Conservation (phyloP, 441 rosid species). For the Cnidoscolus chayamansa region DNA sequence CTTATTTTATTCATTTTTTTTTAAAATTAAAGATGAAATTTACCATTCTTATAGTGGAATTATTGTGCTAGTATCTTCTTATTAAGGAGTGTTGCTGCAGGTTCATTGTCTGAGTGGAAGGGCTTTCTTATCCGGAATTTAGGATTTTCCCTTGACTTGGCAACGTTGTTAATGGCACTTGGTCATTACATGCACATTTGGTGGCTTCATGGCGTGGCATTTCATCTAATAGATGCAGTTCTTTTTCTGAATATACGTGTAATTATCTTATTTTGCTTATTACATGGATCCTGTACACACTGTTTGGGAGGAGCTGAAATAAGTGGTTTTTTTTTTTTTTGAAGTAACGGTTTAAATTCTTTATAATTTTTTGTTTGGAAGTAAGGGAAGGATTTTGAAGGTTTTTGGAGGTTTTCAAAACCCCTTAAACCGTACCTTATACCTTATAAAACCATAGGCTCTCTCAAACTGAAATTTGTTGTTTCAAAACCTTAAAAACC, state of each 20-base stretch:
- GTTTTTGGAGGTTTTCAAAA: no score
- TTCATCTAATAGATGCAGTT: conserved; percentile 89
- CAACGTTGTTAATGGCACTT: conserved; percentile 83
- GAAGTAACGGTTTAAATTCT: no score
- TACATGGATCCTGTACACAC: background rate
- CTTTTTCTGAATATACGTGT: conserved; percentile 91
- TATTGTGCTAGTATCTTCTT: conserved; percentile 15
- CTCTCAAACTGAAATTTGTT: no score
- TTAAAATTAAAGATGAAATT: no score
- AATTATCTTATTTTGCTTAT: conserved; percentile 35
- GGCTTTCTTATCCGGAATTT: conserved; percentile 80
- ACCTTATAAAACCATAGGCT: no score
- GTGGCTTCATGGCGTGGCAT: conserved; percentile 97
- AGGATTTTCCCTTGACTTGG: conserved; percentile 92
- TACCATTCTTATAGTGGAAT: background rate
- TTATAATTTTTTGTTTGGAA: no score
- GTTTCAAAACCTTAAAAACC: no score
- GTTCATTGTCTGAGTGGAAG: conserved; percentile 93
- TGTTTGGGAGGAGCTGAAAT: no score
- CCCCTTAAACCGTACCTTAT: no score
- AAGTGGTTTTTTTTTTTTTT: no score
- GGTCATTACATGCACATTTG: conserved; percentile 88
- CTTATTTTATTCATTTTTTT: background rate
- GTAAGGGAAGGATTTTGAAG: no score
- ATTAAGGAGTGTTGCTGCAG: conserved; percentile 40